phyloP scores from a whole-genome alignment of 2,329 filamentous ascomycete species.

The Diaporthe caulivora region DNA sequence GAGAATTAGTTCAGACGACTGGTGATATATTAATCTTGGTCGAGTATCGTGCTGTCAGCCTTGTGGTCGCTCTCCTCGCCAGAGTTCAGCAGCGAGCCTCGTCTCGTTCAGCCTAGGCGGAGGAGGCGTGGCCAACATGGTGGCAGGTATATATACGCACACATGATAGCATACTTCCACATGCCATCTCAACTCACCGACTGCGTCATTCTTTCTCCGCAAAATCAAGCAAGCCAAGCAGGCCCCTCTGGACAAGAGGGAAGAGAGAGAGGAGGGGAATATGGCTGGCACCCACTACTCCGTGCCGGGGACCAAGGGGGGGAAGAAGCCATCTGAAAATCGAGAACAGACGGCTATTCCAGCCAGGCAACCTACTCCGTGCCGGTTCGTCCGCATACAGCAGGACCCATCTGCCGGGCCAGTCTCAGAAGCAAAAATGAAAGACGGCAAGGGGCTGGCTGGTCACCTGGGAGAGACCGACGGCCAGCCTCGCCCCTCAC shows the following conservation, averaged over 20 bases:
- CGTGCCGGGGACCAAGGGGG: neutral
- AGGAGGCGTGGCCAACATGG: neutral
- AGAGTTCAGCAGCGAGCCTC: neutral
- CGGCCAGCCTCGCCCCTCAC: neutral
- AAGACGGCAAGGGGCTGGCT: neutral
- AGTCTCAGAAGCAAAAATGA: neutral
- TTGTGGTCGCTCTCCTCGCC: neutral
- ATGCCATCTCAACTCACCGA: slow-evolving; percentile 10
- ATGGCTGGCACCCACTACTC: neutral
- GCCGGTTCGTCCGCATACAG: slow-evolving; percentile 5
- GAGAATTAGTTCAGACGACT: neutral
- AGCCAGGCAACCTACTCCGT: neutral
- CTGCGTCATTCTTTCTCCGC: slow-evolving; percentile 6
- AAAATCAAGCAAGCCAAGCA: neutral
- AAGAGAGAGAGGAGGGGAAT: neutral
- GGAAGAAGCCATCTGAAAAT: neutral
- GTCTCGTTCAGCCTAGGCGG: neutral
- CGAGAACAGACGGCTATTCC: neutral
- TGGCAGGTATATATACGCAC: neutral
- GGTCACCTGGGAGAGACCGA: neutral
- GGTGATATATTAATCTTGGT: neutral
- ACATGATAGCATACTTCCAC: neutral
- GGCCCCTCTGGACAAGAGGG: slow-evolving; percentile 3
- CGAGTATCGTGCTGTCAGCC: neutral
- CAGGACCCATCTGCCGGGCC: neutral